Evolutionary conservation across 1,284 basidiomycete species (phyloP).

Genomic region (Sporisorium exsertum): DNA sequence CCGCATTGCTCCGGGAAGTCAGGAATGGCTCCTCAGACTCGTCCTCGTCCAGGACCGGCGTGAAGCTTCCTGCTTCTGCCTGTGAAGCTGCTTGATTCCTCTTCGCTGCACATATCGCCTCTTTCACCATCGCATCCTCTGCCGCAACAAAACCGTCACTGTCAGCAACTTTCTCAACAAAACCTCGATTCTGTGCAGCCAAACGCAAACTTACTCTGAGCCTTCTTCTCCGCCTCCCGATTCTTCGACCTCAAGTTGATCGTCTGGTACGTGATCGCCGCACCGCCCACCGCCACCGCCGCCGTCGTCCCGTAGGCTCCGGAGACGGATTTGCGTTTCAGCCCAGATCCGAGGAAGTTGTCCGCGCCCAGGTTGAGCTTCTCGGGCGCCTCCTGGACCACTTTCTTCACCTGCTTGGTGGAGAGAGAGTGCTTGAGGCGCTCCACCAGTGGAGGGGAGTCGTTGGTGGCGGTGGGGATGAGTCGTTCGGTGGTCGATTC

Average conservation of each 20-base stretch:
- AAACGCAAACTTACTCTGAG: conserved; percentile 16
- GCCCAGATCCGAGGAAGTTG: conserved; percentile 26
- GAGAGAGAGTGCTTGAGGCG: conserved; percentile 8
- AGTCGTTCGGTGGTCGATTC: background rate
- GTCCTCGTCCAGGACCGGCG: too few relatives aligned
- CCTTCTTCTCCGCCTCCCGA: conserved; percentile 4
- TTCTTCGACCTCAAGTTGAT: conserved; percentile 21
- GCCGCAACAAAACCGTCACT: background rate
- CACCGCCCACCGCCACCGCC: conserved; percentile 27
- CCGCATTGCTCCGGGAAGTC: too few relatives aligned
- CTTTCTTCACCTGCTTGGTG: background rate
- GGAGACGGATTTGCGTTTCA: conserved; percentile 35
- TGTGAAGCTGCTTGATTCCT: background rate
- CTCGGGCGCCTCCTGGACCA: conserved; percentile 13
- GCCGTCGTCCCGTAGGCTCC: conserved; percentile 28
- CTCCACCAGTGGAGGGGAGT: background rate
- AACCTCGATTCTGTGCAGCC: background rate
- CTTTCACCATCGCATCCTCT: conserved; percentile 20
- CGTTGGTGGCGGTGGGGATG: background rate
- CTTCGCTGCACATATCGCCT: conserved; percentile 7
- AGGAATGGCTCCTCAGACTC: too few relatives aligned
- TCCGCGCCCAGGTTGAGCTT: conserved; percentile 19
- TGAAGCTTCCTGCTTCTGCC: background rate
- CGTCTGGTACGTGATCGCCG: conserved; percentile 32
- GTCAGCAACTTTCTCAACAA: background rate